Conservation (phyloP, 345 rosid species). For the Gynandropsis gynandra region DNA sequence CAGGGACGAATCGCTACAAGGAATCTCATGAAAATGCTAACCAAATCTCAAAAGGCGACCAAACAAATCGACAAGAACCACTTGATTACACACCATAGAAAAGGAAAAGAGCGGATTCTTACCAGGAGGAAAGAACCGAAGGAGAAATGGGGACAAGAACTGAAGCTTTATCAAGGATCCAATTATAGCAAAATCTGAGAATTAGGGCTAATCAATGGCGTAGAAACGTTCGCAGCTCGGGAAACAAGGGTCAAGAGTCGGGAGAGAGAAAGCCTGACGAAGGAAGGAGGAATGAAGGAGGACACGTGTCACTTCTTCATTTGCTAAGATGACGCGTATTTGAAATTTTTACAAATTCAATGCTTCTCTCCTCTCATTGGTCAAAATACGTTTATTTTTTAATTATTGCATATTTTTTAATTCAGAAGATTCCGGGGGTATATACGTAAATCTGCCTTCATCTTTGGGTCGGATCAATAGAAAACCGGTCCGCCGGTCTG, state of each 20-base stretch:
- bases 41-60: not conserved
- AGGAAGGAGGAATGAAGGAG: not conserved
- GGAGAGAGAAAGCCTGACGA: not conserved
- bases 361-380: too few relatives aligned
- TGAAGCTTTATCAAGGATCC: slow-evolving; percentile 23
- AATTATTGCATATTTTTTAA: too few relatives aligned
- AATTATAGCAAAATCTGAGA: slow-evolving; percentile 15
- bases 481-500: too few relatives aligned
- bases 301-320: slow-evolving; percentile 25
- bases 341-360: not conserved
- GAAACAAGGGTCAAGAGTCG: slow-evolving; percentile 16
- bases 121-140: slow-evolving; percentile 30
- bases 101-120: slow-evolving; percentile 31
- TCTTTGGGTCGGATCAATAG: too few relatives aligned
- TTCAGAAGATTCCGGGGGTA: too few relatives aligned
- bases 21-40: slow-evolving; percentile 2
- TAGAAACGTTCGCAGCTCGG: slow-evolving; percentile 17
- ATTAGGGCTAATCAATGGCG: slow-evolving; percentile 19
- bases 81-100: slow-evolving; percentile 14
- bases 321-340: slow-evolving; percentile 20
- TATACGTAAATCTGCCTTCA: too few relatives aligned
- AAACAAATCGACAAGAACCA: not conserved
- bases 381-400: too few relatives aligned
- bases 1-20: slow-evolving; percentile 1
- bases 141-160: slow-evolving; percentile 14